Evolutionary conservation across 1,139 yeast genomes (phyloP).

Genomic region (Saccharomyces hybrid): DNA sequence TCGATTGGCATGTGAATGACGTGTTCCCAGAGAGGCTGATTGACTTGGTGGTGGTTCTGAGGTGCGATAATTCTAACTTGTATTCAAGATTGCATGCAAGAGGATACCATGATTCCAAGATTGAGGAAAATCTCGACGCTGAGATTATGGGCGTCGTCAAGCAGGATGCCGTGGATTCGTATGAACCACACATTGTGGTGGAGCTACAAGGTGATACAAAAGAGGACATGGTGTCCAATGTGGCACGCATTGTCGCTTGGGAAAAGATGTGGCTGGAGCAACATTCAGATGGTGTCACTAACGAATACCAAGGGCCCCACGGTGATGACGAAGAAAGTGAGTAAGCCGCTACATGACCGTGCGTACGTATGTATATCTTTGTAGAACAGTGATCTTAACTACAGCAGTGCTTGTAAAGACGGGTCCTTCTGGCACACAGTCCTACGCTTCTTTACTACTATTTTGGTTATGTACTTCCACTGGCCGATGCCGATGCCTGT

Average conservation of each 20-base stretch:
- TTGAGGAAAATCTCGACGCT: slow-evolving; percentile 89
- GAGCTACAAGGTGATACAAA: slow-evolving; percentile 65
- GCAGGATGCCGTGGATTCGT: slow-evolving; percentile 80
- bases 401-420: background rate
- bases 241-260: slow-evolving; percentile 72
- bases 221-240: slow-evolving; percentile 74
- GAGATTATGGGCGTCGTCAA: slow-evolving; percentile 92
- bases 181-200: slow-evolving; percentile 72
- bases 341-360: background rate
- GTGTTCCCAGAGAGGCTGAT: slow-evolving; percentile 88
- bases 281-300: slow-evolving; percentile 42
- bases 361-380: background rate
- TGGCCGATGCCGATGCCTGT: slow-evolving; percentile 1
- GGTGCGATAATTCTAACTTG: slow-evolving; percentile 65
- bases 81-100: slow-evolving; percentile 69
- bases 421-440: background rate
- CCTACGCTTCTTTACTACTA: background rate
- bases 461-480: background rate
- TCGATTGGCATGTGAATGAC: slow-evolving; percentile 98
- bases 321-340: slow-evolving; percentile 2
- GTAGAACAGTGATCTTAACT: background rate
- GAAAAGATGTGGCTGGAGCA: slow-evolving; percentile 57
- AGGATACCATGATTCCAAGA: slow-evolving; percentile 70
- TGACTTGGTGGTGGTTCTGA: slow-evolving; percentile 82
- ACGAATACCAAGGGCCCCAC: slow-evolving; percentile 24